Base-by-base conservation (phyloP, 2,329 filamentous ascomycete genomes). In the Phialophora expanda region DNA sequence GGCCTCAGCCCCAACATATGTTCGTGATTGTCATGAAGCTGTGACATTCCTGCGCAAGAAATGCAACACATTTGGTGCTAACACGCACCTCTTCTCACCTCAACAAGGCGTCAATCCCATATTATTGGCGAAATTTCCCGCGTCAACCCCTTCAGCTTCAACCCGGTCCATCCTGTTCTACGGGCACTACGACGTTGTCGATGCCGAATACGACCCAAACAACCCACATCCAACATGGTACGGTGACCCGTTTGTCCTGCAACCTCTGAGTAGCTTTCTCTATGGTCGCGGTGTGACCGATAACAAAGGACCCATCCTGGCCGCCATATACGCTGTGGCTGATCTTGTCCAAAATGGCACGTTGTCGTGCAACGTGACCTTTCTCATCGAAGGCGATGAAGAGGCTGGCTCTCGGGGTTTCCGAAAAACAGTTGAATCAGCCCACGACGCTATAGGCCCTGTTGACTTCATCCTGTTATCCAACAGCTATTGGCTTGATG, bases 401-500 rank as follows among this genome's bases (percentile, higher is more conserved):
- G 95, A 99, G 76, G 93, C 90, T 54, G 95, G 95, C 0, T 97
- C 93, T 1, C 86, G 93, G 30, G 94, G 95, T 0, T 98, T 99
- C 74, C 89, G 91, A 70, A 87, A 94, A 72, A 91, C 92, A 0
- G 89, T 99, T 17, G 86, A 85, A 71, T 85, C 87, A 69, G 88
- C 95, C 78, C 96, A 96, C 77, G 84, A 89, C 14, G 84, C 92
- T 26, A 97, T 99, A 72, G 95, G 95, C 1, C 84, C 91, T 9
- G 88, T 99, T 1, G 94, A 99, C 78, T 98, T 95, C 83, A 95
- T 99, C 62, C 81, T 99, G 34, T 82, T 99, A 44, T 94, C 95
- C 24, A 99, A 99, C 81, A 97, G 93, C 78, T 99, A 99, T 81
- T 99, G 95, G 95, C 84, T 99, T 1, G 93, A 98, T 75, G 94